Evolutionary conservation across 1,284 basidiomycete genomes (phyloP), one percentile per base, ranked within the genome.

Genomic region (Tetrapyrgos nigripes): DNA sequence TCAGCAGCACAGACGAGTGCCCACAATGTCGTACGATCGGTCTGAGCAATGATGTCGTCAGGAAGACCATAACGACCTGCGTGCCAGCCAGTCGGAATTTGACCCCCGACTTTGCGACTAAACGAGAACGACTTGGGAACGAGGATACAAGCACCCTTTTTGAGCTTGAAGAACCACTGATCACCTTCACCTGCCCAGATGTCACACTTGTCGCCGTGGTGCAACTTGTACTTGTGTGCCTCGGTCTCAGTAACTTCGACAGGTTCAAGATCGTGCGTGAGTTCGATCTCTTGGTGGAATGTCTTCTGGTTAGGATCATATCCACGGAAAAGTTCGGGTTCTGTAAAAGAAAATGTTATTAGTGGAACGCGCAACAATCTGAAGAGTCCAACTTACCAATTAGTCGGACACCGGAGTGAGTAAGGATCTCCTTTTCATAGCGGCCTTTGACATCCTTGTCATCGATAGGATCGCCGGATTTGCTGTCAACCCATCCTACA

Each of bases 271-370:
- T 99, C 97, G 74, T 99, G 97, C 67, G 92, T 90, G 61, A 99
- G 89, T 77, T 99, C 94, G 66, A 99, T 84, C 76, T 99, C 97
- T 75, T 98, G 97, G 73, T 94, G 90, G 85, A 98, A 98, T 64
- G 92, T 83, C 82, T 99, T 99, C 80, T 93, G 93, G 78, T 94
- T 93, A 29, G 97, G 97, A 75, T 99, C 93, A 75, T 99, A 99
- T 50, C 97, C 97, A 61, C 89, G 89, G 92, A 98, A 97, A 43
- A 98, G 85, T 68, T 98, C 96, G 46, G 97, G 97, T 78, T 99
- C 96, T 96, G 74, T 24, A 53, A 55, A 50, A 26, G 4, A 33
- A 40, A 4, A 19, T 23, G 47, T 13, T 46, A 5, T 53, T 26
- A 62, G 61, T 59, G 65, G 67, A 66, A 61, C 53, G 60, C 43